Evolutionary conservation across 306 rosid genomes (phyloP), one percentile per base, ranked within the genome.

Genomic region (Calophaca sinica): DNA sequence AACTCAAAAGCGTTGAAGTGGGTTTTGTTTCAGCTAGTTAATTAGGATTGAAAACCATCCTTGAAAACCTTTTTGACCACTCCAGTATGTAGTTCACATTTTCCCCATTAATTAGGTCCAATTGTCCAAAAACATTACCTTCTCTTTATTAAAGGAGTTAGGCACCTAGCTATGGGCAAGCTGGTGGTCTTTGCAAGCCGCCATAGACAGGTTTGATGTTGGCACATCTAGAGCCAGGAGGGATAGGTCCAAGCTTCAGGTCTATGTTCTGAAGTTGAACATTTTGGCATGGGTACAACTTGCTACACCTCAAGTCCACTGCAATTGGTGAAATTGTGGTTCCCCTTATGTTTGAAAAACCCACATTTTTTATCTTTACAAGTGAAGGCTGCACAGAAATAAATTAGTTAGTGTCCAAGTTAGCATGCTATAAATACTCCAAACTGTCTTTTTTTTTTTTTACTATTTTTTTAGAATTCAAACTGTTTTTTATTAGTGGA

Each of bases 241-340:
- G 79, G 3, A 0, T 3, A 14, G 46, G 7, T 69, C 84, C 45
- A 71, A n/a, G 55, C 48, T 20, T 79, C 60, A 89, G 70, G 72
- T 89, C 42, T 36, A 91, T 81, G 83, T 91, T 62, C 1, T 5
- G 2, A 49, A 89, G 84, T 41, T 53, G 28, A 59, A 91, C 28
- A 45, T 84, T 65, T 63, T 84, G 69, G 69, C 97, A 89, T n/a
- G 90, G 94, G 28, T 31, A 83, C 52, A 55, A 66, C 45, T 70
- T 32, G 86, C 97, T 91, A 74, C 97, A 91, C 61, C 64, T 65
- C 55, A 91, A 60, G 13, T 82, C 83, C 79, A 91, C 94, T 53
- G 87, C 88, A 44, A 74, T 11, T 31, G 62, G 67, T 9, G 89
- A 44, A 14, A 2, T 5, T 51, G 92, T 62, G 9, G 89, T 91